Evolutionary conservation across 805 yeast species (phyloP), one percentile per base, ranked within the genome.

Genomic region (Wickerhamiella occidentalis): DNA sequence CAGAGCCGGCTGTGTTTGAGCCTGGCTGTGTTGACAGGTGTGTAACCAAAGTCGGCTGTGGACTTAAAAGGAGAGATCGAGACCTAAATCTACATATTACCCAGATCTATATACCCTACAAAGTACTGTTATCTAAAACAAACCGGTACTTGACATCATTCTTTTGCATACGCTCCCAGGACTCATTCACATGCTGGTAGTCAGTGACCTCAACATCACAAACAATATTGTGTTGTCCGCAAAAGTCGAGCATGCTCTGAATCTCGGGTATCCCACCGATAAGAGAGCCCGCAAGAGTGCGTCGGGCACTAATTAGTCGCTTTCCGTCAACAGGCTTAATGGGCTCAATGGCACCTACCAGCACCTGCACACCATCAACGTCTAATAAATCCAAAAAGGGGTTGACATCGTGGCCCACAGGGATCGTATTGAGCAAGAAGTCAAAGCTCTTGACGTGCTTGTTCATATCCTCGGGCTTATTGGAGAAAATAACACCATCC

Each of bases 211-310:
- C 85, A 50, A 75, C 70, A 81, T 83, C 79, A 13, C 85, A 79
- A 51, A 68, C 69, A 57, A 82, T 68, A 37, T 70, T 64, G 56
- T 79, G 69, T 56, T 78, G 70, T n/a, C 74, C 76, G 19, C 86
- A 83, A 53, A 82, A 60, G 40, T 78, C 68, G 57, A 84, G 70
- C 78, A 83, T 74, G 56, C 79, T 82, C 40, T 70, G 61, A 55
- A 82, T 81, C 65, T 82, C 87, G 47, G 64, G 63, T 61, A 78
- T 77, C 42, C 80, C 73, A 79, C 90, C 62, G 76, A 67, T 67
- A 52, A 71, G 70, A 12, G 86, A 78, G 11, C 82, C 70, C 48
- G 52, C 45, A 15, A 54, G n/a, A 17, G 30, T 13, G 11, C 36
- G 19, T 30, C 49, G 44, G 19, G 82, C 81, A 53, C 78, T 66